phyloP scores from a whole-genome alignment of 805 yeast genomes.

The Kodamaea neixiangensis region DNA sequence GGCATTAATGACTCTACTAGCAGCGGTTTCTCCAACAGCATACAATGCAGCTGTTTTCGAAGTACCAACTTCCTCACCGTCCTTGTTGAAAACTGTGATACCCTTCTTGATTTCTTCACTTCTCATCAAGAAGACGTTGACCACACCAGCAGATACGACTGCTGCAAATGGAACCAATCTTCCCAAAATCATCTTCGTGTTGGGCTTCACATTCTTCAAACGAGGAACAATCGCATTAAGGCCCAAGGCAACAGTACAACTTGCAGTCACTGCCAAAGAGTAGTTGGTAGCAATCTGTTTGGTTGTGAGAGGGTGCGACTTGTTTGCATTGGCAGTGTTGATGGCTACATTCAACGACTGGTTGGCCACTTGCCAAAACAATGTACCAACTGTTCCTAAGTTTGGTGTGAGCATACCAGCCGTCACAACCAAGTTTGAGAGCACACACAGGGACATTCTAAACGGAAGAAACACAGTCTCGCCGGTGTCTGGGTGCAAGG shows the following conservation, averaged over 20 bases:
- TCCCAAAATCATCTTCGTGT: constrained; percentile 68
- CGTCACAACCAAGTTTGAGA: constrained; percentile 91
- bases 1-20: constrained; percentile 91
- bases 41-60: constrained; percentile 85
- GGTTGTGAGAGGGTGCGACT: constrained; percentile 86
- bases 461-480: constrained; percentile 91
- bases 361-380: constrained; percentile 97
- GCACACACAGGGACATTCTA: constrained; percentile 94
- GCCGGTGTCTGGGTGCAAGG: constrained; percentile 96
- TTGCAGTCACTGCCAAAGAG: constrained; percentile 86
- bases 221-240: constrained; percentile 89
- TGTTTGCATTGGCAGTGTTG: constrained; percentile 94
- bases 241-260: constrained; percentile 95
- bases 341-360: constrained; percentile 97
- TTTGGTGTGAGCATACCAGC: constrained; percentile 98
- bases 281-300: constrained; percentile 77
- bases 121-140: constrained; percentile 96
- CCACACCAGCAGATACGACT: constrained; percentile 95
- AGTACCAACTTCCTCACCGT: constrained; percentile 60
- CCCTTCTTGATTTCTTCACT: constrained; percentile 90
- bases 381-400: constrained; percentile 83
- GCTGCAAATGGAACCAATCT: constrained; percentile 98
- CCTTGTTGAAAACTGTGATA: constrained; percentile 65
- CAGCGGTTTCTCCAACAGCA: constrained; percentile 97
- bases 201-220: constrained; percentile 66